Evolutionary conservation across 768 basidiomycete species (phyloP).

Genomic region (Russula lepida): DNA sequence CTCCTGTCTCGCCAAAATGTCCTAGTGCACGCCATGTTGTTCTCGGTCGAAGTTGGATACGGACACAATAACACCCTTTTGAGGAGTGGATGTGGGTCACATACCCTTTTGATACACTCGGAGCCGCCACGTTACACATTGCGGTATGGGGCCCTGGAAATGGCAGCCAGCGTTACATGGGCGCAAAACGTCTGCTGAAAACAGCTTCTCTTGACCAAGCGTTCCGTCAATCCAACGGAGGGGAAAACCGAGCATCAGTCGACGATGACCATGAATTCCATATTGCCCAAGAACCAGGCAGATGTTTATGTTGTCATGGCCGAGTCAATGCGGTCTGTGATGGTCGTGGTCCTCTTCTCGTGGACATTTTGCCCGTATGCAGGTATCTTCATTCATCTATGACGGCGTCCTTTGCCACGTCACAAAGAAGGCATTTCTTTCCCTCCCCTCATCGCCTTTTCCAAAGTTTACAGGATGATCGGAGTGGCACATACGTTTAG

Average conservation of each 20-base stretch:
- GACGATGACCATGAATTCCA: neutral
- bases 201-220: neutral
- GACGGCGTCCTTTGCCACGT: neutral
- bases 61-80: neutral
- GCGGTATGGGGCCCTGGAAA: neutral
- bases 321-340: neutral
- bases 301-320: neutral
- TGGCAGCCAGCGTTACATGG: neutral
- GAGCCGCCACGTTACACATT: neutral
- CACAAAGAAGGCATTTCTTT: neutral
- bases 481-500: neutral
- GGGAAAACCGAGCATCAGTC: neutral
- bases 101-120: neutral
- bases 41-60: neutral
- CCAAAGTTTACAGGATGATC: neutral
- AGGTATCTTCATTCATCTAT: neutral
- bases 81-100: neutral
- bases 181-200: neutral
- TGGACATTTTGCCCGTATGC: neutral
- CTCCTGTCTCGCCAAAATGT: too few species aligned
- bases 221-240: neutral
- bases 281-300: neutral
- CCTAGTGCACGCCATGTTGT: neutral
- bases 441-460: neutral
- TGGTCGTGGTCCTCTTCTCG: neutral